Percentiles rank a stretch among this genome's conserved stretches.
These are phyloP conservation scores for Nemania sp. DNA, from an alignment of 2,329 filamentous ascomycete species.

Conservation along the genomic window DNA sequence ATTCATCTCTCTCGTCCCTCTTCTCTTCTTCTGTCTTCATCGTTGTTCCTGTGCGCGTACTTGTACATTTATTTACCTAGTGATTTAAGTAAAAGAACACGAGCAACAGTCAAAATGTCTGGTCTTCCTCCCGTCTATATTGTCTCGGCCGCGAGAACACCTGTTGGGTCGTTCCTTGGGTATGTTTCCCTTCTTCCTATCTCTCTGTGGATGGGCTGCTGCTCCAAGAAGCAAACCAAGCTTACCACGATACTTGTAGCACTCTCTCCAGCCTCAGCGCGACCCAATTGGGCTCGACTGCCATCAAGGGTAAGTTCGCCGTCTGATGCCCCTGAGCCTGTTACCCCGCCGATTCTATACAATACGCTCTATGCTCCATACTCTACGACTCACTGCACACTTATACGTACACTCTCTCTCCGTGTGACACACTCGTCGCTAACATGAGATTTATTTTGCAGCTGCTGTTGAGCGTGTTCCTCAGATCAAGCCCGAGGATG, in stretches of 20 bases:
- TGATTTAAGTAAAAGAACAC: no score
- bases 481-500: conserved; percentile 82
- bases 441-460: conserved; percentile 37
- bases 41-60: no score
- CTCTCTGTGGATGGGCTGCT: background rate
- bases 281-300: conserved; percentile 82
- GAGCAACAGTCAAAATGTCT: conserved; percentile 66
- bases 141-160: conserved; percentile 87
- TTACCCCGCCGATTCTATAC: background rate
- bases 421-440: background rate
- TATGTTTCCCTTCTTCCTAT: conserved; percentile 47
- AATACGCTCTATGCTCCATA: no score
- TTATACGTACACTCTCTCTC: background rate
- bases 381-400: no score
- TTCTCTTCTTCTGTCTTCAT: background rate
- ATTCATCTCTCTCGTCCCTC: background rate
- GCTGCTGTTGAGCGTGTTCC: conserved; percentile 83
- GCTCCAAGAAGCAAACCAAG: conserved; percentile 4
- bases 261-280: conserved; percentile 87
- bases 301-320: conserved; percentile 78
- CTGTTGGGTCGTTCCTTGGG: conserved; percentile 93
- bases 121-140: conserved; percentile 90
- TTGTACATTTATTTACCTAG: no score
- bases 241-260: conserved; percentile 51
- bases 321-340: background rate